Evolutionary conservation across 2,329 filamentous ascomycete species (phyloP).

Genomic region (Microdochium nivale): DNA sequence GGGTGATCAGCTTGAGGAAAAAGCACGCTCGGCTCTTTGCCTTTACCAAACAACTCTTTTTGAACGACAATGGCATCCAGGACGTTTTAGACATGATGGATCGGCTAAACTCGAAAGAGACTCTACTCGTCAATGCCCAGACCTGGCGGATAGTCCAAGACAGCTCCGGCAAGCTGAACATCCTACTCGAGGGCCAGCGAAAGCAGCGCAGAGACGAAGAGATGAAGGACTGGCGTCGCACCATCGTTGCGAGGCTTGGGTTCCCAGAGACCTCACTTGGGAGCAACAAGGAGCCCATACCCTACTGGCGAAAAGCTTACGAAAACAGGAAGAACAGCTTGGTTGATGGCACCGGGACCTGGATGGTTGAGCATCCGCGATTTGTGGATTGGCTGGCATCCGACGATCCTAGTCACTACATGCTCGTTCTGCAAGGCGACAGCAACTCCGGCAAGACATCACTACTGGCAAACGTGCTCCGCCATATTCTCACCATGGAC

Average conservation of each 20-base stretch:
- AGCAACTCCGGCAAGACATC: constrained; percentile 23
- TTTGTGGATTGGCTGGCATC: constrained; percentile 15
- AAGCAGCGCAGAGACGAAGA: constrained; percentile 21
- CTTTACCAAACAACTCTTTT: constrained; percentile 23
- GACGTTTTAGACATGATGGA: constrained; percentile 22
- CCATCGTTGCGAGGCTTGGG: constrained; percentile 17
- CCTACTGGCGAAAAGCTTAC: constrained; percentile 19
- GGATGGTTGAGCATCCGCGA: constrained; percentile 12
- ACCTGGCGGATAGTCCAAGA: constrained; percentile 23
- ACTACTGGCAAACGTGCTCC: constrained; percentile 20
- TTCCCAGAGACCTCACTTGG: constrained; percentile 17
- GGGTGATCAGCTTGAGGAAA: constrained; percentile 17
- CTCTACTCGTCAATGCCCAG: constrained; percentile 21
- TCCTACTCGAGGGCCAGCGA: constrained; percentile 18
- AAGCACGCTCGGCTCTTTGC: constrained; percentile 18
- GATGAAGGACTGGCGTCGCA: constrained; percentile 18
- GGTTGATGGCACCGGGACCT: constrained; percentile 18
- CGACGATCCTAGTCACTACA: constrained; percentile 9
- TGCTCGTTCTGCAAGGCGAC: constrained; percentile 17
- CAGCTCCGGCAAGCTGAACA: constrained; percentile 18
- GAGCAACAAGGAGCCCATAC: constrained; percentile 17
- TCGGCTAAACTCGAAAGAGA: constrained; percentile 21
- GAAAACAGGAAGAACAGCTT: constrained; percentile 18
- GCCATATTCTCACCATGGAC: constrained; percentile 13
- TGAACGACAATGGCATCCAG: constrained; percentile 24